phyloP scores from a whole-genome alignment of 306 rosid genomes.

The Lablab purpureus region DNA sequence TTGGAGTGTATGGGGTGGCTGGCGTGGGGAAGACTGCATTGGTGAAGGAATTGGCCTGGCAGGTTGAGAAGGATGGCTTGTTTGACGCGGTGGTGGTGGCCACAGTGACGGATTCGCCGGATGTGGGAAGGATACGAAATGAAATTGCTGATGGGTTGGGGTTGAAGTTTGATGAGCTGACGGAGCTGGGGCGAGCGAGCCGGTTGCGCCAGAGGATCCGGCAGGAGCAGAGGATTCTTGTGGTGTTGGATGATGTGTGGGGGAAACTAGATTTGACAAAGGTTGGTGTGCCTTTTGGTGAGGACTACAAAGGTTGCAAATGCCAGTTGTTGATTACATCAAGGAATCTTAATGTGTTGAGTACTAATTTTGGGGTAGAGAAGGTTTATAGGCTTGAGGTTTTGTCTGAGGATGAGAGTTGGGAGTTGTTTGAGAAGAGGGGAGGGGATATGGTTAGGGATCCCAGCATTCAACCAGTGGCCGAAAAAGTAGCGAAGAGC shows the following conservation, averaged over 20 bases:
- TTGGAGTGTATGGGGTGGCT: constrained; percentile 50
- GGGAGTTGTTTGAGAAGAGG: constrained; percentile 49
- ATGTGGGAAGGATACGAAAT: constrained; percentile 31
- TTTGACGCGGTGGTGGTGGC: constrained; percentile 47
- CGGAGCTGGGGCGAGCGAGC: constrained; percentile 36
- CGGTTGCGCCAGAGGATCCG: constrained; percentile 46
- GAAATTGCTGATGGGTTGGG: constrained; percentile 52
- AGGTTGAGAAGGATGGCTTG: constrained; percentile 28
- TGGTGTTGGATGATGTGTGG: constrained; percentile 59
- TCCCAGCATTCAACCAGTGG: constrained; percentile 15
- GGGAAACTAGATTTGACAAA: constrained; percentile 41
- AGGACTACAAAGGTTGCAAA: constrained; percentile 48
- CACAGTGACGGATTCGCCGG: constrained; percentile 7
- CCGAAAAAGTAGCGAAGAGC: constrained; percentile 38
- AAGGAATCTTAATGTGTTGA: constrained; percentile 42
- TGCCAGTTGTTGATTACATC: constrained; percentile 50
- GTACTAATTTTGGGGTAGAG: constrained; percentile 22
- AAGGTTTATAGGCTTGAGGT: constrained; percentile 30
- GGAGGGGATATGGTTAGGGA: constrained; percentile 38
- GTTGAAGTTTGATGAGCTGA: constrained; percentile 44
- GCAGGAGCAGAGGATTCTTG: constrained; percentile 51
- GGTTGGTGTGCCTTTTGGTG: constrained; percentile 53
- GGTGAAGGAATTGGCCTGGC: constrained; percentile 47
- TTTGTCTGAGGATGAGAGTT: constrained; percentile 49
- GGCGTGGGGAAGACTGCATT: constrained; percentile 50